These are phyloP conservation scores for Kodamaea suecica DNA, from an alignment of 1,139 yeast genomes.

Conservation along the genomic window DNA sequence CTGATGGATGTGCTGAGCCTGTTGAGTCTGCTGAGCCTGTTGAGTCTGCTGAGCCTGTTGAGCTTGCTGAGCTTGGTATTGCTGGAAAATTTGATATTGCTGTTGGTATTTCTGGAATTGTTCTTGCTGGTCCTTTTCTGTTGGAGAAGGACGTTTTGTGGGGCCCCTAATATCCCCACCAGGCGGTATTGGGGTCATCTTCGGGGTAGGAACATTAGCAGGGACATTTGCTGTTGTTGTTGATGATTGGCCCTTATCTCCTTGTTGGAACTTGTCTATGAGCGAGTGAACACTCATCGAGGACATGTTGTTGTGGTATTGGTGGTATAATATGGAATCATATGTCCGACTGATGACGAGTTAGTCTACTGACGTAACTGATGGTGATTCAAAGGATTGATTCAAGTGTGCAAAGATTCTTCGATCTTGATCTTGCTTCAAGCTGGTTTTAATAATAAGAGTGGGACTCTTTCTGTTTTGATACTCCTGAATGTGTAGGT, in stretches of 20 bases:
- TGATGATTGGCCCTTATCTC: not conserved
- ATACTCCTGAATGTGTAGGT: too few species aligned
- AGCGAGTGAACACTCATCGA: slow-evolving; percentile 18
- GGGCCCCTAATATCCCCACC: slow-evolving; percentile 1
- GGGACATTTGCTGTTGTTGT: slow-evolving; percentile 2
- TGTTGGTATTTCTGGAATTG: not conserved
- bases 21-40: too few species aligned
- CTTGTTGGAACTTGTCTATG: slow-evolving; percentile 13
- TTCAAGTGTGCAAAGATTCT: too few species aligned
- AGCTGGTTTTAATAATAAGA: too few species aligned
- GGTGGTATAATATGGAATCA: too few species aligned
- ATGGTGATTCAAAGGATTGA: too few species aligned
- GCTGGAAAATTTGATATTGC: not conserved
- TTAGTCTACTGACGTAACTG: too few species aligned
- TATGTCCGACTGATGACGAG: too few species aligned
- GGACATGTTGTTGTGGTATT: slow-evolving; percentile 5
- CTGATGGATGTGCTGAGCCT: not conserved
- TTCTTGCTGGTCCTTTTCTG: slow-evolving; percentile 1
- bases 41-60: not conserved
- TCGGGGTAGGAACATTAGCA: slow-evolving; percentile 1
- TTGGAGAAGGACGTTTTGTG: slow-evolving; percentile 7
- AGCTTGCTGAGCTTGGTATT: not conserved
- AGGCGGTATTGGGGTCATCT: slow-evolving; percentile 2
- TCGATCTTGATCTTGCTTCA: too few species aligned
- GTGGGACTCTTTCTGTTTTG: too few species aligned